These are phyloP conservation scores for Phoma sp. DNA, from an alignment of 2,329 filamentous ascomycete genomes.

Conservation along the genomic window DNA sequence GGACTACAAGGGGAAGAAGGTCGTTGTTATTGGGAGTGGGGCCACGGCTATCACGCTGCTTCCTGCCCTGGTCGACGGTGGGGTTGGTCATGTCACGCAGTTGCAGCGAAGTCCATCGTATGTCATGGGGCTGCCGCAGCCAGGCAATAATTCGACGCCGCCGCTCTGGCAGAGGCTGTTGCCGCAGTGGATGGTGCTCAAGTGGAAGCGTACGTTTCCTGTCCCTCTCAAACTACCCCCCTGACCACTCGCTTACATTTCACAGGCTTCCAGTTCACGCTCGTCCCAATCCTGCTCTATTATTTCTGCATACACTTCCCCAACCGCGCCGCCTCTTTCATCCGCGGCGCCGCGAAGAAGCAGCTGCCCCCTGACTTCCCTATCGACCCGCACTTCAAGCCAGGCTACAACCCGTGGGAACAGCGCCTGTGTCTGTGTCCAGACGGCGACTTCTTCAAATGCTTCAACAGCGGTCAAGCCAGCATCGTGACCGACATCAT, in stretches of 20 bases:
- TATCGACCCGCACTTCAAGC: constrained; percentile 55
- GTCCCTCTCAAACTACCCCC: too few relatives aligned
- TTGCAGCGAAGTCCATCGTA: constrained; percentile 76
- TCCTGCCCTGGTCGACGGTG: constrained; percentile 70
- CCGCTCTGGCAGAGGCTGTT: constrained; percentile 48
- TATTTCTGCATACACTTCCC: constrained; percentile 63
- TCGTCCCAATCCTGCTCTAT: constrained; percentile 57
- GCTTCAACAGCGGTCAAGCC: constrained; percentile 58
- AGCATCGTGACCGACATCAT: constrained; percentile 64
- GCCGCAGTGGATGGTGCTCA: constrained; percentile 56
- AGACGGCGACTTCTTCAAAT: constrained; percentile 64
- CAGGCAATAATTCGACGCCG: constrained; percentile 47
- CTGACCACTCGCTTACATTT: neutral
- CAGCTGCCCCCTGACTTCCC: constrained; percentile 58
- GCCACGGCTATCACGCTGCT: constrained; percentile 81
- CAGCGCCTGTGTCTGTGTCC: constrained; percentile 77
- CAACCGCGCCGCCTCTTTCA: constrained; percentile 53
- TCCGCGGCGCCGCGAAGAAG: constrained; percentile 55
- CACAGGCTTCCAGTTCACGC: constrained; percentile 55
- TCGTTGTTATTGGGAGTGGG: constrained; percentile 77
- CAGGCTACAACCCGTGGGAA: constrained; percentile 63
- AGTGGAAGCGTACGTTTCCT: constrained; percentile 52
- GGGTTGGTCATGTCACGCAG: constrained; percentile 72
- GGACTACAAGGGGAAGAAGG: constrained; percentile 69
- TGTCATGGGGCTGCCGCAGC: constrained; percentile 62